phyloP scores from a whole-genome alignment of 352 stramenopile species.

The Phytopythium vexans region DNA sequence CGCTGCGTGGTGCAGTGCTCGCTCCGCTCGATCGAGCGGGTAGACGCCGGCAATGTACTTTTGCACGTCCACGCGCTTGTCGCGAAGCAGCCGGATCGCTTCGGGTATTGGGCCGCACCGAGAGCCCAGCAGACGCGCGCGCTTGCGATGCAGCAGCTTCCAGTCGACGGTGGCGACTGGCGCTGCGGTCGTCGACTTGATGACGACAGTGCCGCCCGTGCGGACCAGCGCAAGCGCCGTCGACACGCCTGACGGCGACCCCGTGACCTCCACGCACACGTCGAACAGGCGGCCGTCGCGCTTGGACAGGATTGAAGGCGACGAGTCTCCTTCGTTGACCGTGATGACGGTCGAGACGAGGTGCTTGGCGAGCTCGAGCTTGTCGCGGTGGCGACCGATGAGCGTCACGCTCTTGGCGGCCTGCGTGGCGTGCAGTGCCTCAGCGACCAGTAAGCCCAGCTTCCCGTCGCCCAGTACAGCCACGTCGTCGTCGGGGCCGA shows the following conservation, averaged over 20 bases:
- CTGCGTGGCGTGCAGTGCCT: slow-evolving; percentile 54
- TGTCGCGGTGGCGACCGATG: slow-evolving; percentile 57
- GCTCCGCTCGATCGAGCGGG: slow-evolving; percentile 42
- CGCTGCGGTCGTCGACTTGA: slow-evolving; percentile 39
- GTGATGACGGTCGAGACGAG: slow-evolving; percentile 33
- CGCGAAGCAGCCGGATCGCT: slow-evolving; percentile 48
- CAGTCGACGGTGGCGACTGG: slow-evolving; percentile 7
- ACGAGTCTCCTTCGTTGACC: slow-evolving; percentile 6
- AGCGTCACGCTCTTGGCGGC: slow-evolving; percentile 37
- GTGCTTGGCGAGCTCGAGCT: slow-evolving; percentile 48
- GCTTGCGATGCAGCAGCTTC: slow-evolving; percentile 31
- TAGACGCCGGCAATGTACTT: slow-evolving; percentile 69
- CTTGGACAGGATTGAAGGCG: slow-evolving; percentile 7
- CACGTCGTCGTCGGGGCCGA: slow-evolving; percentile 52
- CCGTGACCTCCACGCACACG: slow-evolving; percentile 67
- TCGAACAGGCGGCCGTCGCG: slow-evolving; percentile 35
- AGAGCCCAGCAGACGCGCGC: slow-evolving; percentile 51
- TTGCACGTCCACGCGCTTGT: slow-evolving; percentile 49
- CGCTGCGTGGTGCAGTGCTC: slow-evolving; percentile 43
- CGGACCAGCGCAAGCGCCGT: slow-evolving; percentile 40
- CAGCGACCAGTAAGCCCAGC: slow-evolving; percentile 81
- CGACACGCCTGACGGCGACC: slow-evolving; percentile 34
- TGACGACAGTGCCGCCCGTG: slow-evolving; percentile 29
- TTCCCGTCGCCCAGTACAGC: slow-evolving; percentile 88
- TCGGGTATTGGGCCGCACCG: slow-evolving; percentile 62